Evolutionary conservation across 805 yeast genomes (phyloP), one percentile per base, ranked within the genome.

Genomic region (Cyberlindnera japonica): DNA sequence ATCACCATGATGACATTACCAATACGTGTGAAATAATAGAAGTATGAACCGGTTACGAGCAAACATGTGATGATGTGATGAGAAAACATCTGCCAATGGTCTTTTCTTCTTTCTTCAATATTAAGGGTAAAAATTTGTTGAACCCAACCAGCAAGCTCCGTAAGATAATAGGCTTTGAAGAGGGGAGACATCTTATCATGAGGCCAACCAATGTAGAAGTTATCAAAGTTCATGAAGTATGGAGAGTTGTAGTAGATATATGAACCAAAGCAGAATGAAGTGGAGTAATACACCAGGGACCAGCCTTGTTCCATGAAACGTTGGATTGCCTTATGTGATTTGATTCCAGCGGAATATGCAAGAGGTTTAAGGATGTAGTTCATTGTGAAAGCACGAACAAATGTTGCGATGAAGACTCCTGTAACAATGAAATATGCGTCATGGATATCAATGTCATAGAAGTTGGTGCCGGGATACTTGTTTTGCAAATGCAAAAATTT

Each of bases 261-360:
- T 42, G 74, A 62, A 1, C 95, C 96, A 43, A 65, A 64, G 1
- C 58, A 33, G 57, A 80, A 79, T 9, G 85, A 73, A 10, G 63
- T 50, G 6, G 72, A 50, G 64, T 78, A 85, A 58, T 83, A 85
- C 6, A 75, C 53, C 14, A 77, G 58, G 24, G 76, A 68, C 96
- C 96, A 89, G 37, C 87, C 80, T 67, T 88, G 96, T 62, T 88
- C 96, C 41, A 87, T 83, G 57, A 85, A 88, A 43, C 96, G 72
- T 41, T 75, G 75, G 17, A 69, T 65, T 1, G 82, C 74, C 51
- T 78, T 80, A 13, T 58, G 59, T 3, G 71, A 62, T 28, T 60
- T 60, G 35, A 84, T 77, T 18, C 74, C 65, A 34, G 67, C 57
- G 8, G 34, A 37, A 17, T 35, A 37, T 2, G 87, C 87, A 35